These are phyloP conservation scores for Gastroboletus turbinatus DNA, from an alignment of 1,284 basidiomycete species.

Conservation along the genomic window DNA sequence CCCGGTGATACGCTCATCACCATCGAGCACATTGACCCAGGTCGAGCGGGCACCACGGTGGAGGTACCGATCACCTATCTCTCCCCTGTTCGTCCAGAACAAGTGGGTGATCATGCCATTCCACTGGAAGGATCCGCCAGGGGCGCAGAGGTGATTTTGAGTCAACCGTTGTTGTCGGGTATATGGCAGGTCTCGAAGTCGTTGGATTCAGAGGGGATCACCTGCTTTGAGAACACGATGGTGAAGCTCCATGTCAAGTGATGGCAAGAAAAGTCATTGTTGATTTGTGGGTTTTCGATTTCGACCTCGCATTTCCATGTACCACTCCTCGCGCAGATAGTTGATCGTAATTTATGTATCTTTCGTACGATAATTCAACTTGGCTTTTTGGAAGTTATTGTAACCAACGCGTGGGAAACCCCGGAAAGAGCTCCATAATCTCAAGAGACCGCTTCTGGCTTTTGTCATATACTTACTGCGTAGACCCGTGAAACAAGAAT, in stretches of 20 bases:
- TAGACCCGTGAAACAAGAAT: neutral
- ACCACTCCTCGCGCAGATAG: neutral
- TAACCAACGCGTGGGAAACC: slow-evolving; percentile 9
- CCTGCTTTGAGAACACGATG: slow-evolving; percentile 25
- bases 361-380: slow-evolving; percentile 3
- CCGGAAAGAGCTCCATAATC: neutral
- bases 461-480: neutral
- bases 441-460: neutral
- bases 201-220: slow-evolving; percentile 8
- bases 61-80: slow-evolving; percentile 34
- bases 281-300: neutral
- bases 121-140: slow-evolving; percentile 21
- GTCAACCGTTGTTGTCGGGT: slow-evolving; percentile 1
- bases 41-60: slow-evolving; percentile 20
- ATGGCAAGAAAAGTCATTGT: slow-evolving; percentile 1
- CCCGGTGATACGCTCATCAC: slow-evolving; percentile 31
- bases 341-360: slow-evolving; percentile 9
- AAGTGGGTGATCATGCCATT: slow-evolving; percentile 28
- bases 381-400: too few relatives aligned
- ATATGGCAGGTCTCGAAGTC: slow-evolving; percentile 27
- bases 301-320: slow-evolving; percentile 10
- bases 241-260: slow-evolving; percentile 27
- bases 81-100: slow-evolving; percentile 20
- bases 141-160: slow-evolving; percentile 28
- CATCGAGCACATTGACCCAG: slow-evolving; percentile 23